Conservation (phyloP, 2,329 filamentous ascomycete species). For the Xylaria sp. region DNA sequence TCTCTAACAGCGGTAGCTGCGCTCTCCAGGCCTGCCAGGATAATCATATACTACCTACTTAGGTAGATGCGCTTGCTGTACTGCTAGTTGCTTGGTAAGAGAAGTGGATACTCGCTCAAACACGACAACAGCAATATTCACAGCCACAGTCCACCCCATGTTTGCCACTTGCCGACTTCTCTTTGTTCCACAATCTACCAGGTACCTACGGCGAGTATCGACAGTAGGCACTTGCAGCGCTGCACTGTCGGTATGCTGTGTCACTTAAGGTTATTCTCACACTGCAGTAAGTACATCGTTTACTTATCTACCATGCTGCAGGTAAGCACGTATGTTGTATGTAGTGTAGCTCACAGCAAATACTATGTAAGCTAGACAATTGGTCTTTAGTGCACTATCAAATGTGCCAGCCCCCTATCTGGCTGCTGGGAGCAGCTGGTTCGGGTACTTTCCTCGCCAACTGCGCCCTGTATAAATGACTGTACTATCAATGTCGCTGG, state of each 20-base stretch:
- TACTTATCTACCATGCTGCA: background rate
- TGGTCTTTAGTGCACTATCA: no score
- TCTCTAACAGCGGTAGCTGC: background rate
- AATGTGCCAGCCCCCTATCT: background rate
- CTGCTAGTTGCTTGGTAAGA: background rate
- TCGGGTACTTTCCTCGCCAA: background rate
- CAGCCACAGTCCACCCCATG: constrained; percentile 37
- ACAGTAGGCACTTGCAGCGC: background rate
- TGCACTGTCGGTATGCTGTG: background rate
- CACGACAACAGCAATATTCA: constrained; percentile 33
- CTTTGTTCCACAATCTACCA: constrained; percentile 1
- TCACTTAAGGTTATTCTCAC: background rate
- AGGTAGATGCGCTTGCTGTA: background rate
- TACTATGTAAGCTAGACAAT: no score
- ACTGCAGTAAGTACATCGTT: background rate
- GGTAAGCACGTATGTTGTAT: background rate
- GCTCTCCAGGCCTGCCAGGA: background rate
- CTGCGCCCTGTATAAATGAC: background rate
- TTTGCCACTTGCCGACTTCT: constrained; percentile 36
- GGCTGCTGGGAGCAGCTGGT: background rate
- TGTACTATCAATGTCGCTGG: background rate
- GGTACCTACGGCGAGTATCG: background rate
- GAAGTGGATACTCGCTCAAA: constrained; percentile 29
- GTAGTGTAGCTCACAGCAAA: background rate
- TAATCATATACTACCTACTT: background rate